phyloP scores from a whole-genome alignment of 2,329 filamentous ascomycete species.

The Fusarium sp. region DNA sequence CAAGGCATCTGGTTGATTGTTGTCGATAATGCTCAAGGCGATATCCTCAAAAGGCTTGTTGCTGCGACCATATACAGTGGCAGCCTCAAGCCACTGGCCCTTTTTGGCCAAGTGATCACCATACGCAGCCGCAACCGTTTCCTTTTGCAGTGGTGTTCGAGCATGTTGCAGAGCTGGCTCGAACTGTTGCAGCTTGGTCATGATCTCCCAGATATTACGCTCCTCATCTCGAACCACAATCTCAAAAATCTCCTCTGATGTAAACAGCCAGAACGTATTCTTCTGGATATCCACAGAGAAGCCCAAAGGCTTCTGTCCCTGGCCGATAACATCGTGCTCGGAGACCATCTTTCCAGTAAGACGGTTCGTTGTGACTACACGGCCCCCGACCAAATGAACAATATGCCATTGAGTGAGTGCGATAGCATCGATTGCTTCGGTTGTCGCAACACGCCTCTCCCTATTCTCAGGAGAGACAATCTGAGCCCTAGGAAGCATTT shows the following conservation, averaged over 20 bases:
- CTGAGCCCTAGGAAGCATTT: constrained; percentile 80
- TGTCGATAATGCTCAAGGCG: constrained; percentile 90
- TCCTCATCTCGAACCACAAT: constrained; percentile 92
- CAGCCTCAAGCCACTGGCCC: constrained; percentile 87
- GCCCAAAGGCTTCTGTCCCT: constrained; percentile 84
- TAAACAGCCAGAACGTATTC: constrained; percentile 98
- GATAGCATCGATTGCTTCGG: constrained; percentile 84
- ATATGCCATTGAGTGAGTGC: constrained; percentile 95
- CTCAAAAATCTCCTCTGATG: constrained; percentile 91
- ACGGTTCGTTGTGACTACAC: constrained; percentile 88
- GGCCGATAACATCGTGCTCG: constrained; percentile 87
- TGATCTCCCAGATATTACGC: constrained; percentile 93
- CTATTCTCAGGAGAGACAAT: constrained; percentile 78
- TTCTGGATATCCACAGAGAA: constrained; percentile 92
- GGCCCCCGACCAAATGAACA: constrained; percentile 83
- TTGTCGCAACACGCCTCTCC: constrained; percentile 74
- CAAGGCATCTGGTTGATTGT: constrained; percentile 89
- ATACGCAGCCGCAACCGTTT: constrained; percentile 91
- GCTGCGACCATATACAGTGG: constrained; percentile 91
- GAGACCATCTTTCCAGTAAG: constrained; percentile 89
- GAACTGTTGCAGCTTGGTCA: constrained; percentile 89
- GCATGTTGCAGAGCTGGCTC: constrained; percentile 91
- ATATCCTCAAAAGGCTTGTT: constrained; percentile 98
- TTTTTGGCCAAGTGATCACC: constrained; percentile 89
- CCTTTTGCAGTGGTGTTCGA: constrained; percentile 83